These are phyloP conservation scores for Incumbomyces delicatus DNA, from an alignment of 2,329 filamentous ascomycete species.

Conservation along the genomic window DNA sequence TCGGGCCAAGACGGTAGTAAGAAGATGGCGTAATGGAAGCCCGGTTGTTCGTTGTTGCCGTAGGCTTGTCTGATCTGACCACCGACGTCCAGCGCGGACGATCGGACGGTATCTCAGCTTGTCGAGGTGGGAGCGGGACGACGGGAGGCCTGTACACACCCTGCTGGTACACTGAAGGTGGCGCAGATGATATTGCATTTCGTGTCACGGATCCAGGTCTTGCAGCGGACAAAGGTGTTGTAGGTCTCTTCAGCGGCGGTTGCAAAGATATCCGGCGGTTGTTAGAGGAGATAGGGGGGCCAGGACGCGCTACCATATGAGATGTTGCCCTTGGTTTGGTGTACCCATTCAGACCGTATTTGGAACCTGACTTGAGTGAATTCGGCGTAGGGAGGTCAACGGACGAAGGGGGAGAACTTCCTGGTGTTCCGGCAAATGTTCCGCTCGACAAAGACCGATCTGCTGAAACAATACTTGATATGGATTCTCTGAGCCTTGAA, in stretches of 20 bases:
- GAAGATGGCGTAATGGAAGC: constrained; percentile 14
- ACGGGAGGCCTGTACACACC: constrained; percentile 29
- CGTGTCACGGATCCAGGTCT: constrained; percentile 10
- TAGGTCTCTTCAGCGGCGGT: constrained; percentile 15
- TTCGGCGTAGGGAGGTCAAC: constrained; percentile 46
- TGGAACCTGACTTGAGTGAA: constrained; percentile 41
- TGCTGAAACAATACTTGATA: constrained; percentile 82
- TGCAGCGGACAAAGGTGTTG: constrained; percentile 17
- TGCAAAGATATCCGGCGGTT: constrained; percentile 17
- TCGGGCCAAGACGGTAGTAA: constrained; percentile 20
- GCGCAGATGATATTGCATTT: constrained; percentile 16
- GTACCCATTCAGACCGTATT: constrained; percentile 21
- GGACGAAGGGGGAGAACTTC: constrained; percentile 61
- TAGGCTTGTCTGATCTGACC: constrained; percentile 48
- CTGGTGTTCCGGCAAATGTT: constrained; percentile 61
- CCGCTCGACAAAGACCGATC: constrained; percentile 58
- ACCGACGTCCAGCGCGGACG: constrained; percentile 66
- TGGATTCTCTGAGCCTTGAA: constrained; percentile 78
- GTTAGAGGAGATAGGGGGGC: constrained; percentile 17
- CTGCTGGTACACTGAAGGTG: constrained; percentile 21
- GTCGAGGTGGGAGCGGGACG: constrained; percentile 30
- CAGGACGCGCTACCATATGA: constrained; percentile 26
- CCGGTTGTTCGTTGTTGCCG: constrained; percentile 15
- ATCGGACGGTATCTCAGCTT: constrained; percentile 37
- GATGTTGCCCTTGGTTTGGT: constrained; percentile 29